phyloP scores from a whole-genome alignment of 2,329 filamentous ascomycete species.

The Volutella citrinella region DNA sequence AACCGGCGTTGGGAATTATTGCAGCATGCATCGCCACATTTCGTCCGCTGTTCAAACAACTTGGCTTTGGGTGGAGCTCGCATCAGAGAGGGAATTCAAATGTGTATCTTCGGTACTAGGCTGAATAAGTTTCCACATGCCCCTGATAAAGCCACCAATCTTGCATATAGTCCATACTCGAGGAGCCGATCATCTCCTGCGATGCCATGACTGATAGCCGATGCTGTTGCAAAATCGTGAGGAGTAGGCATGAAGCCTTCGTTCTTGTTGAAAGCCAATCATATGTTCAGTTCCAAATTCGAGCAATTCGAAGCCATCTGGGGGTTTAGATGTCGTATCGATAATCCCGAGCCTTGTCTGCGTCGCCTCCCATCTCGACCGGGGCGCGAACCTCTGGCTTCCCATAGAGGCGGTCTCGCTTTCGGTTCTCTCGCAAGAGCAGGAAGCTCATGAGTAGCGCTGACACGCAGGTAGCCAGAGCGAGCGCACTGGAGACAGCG shows the following conservation, averaged over 20 bases:
- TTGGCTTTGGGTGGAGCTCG: constrained; percentile 17
- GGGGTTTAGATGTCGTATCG: constrained; percentile 14
- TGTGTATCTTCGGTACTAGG: too few species aligned
- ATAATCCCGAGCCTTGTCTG: constrained; percentile 12
- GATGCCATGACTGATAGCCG: too few species aligned
- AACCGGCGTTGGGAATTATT: constrained; percentile 32
- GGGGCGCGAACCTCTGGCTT: constrained; percentile 10
- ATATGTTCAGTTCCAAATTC: too few species aligned
- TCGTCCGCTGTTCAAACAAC: constrained; percentile 29
- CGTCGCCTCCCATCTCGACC: constrained; percentile 15
- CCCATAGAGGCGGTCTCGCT: constrained; percentile 8
- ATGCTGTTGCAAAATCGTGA: too few species aligned
- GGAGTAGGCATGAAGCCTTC: too few species aligned
- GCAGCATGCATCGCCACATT: constrained; percentile 30
- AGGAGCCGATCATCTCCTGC: too few species aligned
- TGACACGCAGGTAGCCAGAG: constrained; percentile 5
- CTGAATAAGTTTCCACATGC: too few species aligned
- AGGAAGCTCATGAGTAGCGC: constrained; percentile 12
- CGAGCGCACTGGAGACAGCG: constrained; percentile 10
- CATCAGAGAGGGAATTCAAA: too few species aligned
- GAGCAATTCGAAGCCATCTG: too few species aligned
- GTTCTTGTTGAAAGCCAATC: too few species aligned
- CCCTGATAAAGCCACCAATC: too few species aligned
- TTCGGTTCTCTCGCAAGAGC: constrained; percentile 10
- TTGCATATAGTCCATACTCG: too few species aligned